These are phyloP conservation scores for Corniculantispora saksenae DNA, from an alignment of 2,329 filamentous ascomycete species.

Conservation along the genomic window DNA sequence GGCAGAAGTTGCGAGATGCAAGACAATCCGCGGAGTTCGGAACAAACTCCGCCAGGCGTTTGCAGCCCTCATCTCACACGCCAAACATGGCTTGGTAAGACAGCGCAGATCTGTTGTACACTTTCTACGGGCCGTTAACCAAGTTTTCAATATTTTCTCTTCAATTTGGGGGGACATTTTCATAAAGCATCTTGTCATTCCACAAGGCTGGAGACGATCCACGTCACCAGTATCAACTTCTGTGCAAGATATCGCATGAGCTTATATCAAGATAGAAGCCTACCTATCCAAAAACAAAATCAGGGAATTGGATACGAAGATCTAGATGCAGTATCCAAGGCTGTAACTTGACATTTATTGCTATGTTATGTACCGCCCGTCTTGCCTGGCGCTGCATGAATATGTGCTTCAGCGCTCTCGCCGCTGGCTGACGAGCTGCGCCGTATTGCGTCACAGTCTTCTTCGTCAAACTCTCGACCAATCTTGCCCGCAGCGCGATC, in stretches of 20 bases:
- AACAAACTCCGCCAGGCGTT: neutral
- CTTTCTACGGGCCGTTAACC: neutral
- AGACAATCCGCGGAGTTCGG: neutral
- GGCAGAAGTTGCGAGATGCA: neutral
- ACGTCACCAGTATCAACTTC: too few relatives aligned
- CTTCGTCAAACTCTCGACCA: conserved; percentile 25
- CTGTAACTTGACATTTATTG: neutral
- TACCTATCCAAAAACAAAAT: too few relatives aligned
- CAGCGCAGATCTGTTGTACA: neutral
- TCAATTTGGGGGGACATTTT: too few relatives aligned
- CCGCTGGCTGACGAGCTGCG: neutral
- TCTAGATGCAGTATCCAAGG: neutral
- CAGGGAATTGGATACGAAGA: neutral
- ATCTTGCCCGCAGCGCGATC: conserved; percentile 29
- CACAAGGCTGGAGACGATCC: too few relatives aligned
- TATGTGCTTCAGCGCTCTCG: neutral
- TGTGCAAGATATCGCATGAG: too few relatives aligned
- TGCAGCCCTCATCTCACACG: too few relatives aligned
- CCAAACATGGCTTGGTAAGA: neutral
- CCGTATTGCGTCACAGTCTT: neutral
- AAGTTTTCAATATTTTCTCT: too few relatives aligned
- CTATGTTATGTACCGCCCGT: neutral
- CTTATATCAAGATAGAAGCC: too few relatives aligned
- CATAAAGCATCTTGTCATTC: too few relatives aligned
- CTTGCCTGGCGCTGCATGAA: neutral